Percentiles rank a stretch among this genome's conserved stretches.
These are phyloP conservation scores for Alliaria petiolata DNA, from an alignment of 345 rosid genomes.

Conservation along the genomic window DNA sequence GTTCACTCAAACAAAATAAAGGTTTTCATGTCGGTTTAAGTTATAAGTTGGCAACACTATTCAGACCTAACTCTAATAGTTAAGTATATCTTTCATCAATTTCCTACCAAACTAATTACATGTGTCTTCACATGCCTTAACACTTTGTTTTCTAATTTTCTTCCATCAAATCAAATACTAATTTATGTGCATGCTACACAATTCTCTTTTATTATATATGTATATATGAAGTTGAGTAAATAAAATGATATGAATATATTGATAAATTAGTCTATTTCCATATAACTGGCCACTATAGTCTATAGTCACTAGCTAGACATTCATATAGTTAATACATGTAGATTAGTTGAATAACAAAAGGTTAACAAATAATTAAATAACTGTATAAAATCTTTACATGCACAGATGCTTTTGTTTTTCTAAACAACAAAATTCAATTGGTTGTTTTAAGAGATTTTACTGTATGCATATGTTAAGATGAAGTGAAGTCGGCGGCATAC, in stretches of 20 bases:
- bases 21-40: slow-evolving; percentile 8
- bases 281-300: background rate
- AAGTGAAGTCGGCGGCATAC: slow-evolving; percentile 1
- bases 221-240: background rate
- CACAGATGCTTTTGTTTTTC: background rate
- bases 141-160: background rate
- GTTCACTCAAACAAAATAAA: background rate
- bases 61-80: slow-evolving; percentile 26
- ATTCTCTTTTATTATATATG: background rate
- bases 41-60: slow-evolving; percentile 11
- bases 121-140: slow-evolving; percentile 23
- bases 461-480: background rate
- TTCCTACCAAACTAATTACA: slow-evolving; percentile 22
- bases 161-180: background rate
- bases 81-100: slow-evolving; percentile 27
- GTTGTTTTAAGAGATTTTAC: background rate
- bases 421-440: background rate
- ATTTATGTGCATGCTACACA: slow-evolving; percentile 1
- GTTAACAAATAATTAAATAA: background rate
- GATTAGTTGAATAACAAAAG: background rate
- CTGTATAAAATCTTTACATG: background rate
- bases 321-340: background rate
- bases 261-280: background rate
- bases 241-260: background rate
- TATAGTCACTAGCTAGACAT: background rate